phyloP scores from a whole-genome alignment of 306 rosid genomes.

The Prunus mongolica region DNA sequence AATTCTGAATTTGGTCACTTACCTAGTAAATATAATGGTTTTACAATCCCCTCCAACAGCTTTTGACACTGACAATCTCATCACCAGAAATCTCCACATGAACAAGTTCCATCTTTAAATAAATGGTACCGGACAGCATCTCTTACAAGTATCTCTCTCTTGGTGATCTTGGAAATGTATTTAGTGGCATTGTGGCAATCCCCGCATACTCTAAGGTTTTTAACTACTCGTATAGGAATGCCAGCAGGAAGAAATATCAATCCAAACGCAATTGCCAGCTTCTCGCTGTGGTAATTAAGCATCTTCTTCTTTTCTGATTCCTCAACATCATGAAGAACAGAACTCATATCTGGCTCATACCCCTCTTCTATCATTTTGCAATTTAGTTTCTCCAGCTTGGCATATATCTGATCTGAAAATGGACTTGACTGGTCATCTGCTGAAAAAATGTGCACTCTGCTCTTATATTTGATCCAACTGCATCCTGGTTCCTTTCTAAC shows the following conservation, averaged over 20 bases:
- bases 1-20: neutral
- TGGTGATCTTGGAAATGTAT: conserved; percentile 75
- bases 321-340: conserved; percentile 81
- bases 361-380: conserved; percentile 66
- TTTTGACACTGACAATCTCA: neutral
- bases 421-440: conserved; percentile 78
- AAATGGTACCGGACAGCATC: conserved; percentile 81
- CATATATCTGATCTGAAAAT: conserved; percentile 69
- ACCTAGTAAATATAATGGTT: neutral
- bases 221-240: conserved; percentile 66
- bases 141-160: conserved; percentile 89
- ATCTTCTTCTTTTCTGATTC: conserved; percentile 72
- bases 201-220: conserved; percentile 84
- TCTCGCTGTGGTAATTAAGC: conserved; percentile 89
- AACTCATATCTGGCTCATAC: conserved; percentile 74
- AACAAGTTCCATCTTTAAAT: conserved; percentile 83
- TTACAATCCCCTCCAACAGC: conserved; percentile 1
- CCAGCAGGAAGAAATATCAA: conserved; percentile 72
- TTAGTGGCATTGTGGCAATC: conserved; percentile 96
- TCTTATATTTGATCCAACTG: conserved; percentile 92
- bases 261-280: conserved; percentile 88
- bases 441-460: conserved; percentile 67
- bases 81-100: conserved; percentile 95
- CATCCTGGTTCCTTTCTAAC: conserved; percentile 86
- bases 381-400: conserved; percentile 59